phyloP scores from a whole-genome alignment of 108 stramenopile species.

The Fragilariopsis cylindrus region DNA sequence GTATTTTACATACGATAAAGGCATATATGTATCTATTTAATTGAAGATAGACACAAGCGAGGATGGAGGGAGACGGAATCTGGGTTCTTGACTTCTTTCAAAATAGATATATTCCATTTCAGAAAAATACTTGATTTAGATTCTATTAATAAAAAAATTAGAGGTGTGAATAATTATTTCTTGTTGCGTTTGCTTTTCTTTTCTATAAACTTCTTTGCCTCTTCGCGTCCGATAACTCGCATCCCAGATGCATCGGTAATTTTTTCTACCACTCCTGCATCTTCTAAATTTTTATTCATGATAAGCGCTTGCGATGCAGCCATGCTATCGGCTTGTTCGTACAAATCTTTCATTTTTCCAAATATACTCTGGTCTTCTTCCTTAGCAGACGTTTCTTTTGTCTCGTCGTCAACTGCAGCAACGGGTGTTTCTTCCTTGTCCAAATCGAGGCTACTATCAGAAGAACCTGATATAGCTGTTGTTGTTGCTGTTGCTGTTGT shows the following conservation, averaged over 20 bases:
- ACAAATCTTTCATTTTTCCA: constrained; percentile 65
- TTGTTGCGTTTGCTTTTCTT: constrained; percentile 1
- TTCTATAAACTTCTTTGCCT: constrained; percentile 38
- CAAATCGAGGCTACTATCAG: background rate
- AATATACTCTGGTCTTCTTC: constrained; percentile 41
- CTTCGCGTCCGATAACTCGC: constrained; percentile 75
- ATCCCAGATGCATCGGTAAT: constrained; percentile 88
- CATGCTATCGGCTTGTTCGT: constrained; percentile 82
- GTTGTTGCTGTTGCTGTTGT: constrained; percentile 23
- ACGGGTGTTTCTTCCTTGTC: background rate
- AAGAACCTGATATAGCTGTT: constrained; percentile 3
- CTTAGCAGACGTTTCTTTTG: constrained; percentile 13
- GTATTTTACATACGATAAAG: no score
- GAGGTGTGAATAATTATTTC: background rate
- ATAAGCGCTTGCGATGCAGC: constrained; percentile 83
- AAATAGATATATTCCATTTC: background rate
- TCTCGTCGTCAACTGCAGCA: background rate
- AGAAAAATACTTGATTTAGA: background rate
- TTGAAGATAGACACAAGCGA: background rate
- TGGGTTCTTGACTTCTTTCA: no score
- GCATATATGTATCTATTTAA: background rate
- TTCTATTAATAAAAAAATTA: background rate
- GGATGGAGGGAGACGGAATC: no score
- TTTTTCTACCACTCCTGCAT: constrained; percentile 80
- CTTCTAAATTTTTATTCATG: constrained; percentile 87